Percentiles rank a stretch among this genome's conserved stretches.
Conservation (phyloP, 2,329 filamentous ascomycete species). For the Pyricularia sp. region DNA sequence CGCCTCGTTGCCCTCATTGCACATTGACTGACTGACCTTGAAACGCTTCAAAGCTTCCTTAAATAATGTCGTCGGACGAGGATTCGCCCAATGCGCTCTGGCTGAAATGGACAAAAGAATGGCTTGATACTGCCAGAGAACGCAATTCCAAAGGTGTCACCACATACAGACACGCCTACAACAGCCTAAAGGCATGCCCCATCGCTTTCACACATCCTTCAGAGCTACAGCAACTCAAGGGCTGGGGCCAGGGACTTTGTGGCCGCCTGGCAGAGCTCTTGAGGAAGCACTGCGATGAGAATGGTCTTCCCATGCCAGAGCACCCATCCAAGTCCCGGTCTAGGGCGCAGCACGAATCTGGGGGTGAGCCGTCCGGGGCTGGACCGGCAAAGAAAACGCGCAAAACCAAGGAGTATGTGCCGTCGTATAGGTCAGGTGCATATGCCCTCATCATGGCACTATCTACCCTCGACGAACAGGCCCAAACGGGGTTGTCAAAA, state of each 20-base stretch:
- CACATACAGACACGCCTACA: constrained; percentile 64
- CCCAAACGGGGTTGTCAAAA: constrained; percentile 49
- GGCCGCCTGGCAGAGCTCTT: constrained; percentile 51
- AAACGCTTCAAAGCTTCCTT: neutral
- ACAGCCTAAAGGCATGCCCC: constrained; percentile 64
- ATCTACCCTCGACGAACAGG: constrained; percentile 41
- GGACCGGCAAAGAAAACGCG: constrained; percentile 42
- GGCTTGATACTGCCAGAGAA: constrained; percentile 56
- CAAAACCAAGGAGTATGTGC: constrained; percentile 57
- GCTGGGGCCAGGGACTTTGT: constrained; percentile 60
- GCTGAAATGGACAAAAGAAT: constrained; percentile 63
- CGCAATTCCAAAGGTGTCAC: constrained; percentile 56
- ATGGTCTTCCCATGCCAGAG: constrained; percentile 55
- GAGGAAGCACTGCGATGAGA: constrained; percentile 47
- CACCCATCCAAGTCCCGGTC: constrained; percentile 33
- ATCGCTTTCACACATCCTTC: constrained; percentile 58
- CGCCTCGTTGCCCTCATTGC: neutral
- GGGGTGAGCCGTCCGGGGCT: constrained; percentile 10
- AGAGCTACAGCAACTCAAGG: constrained; percentile 58
- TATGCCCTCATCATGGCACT: constrained; percentile 62
- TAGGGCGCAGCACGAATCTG: constrained; percentile 20
- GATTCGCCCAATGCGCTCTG: constrained; percentile 57
- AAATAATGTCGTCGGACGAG: constrained; percentile 11
- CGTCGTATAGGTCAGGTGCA: constrained; percentile 56
- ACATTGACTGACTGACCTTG: neutral